Evolutionary conservation across 2,329 filamentous ascomycete genomes (phyloP).

Genomic region (Fusarium marasasianum): DNA sequence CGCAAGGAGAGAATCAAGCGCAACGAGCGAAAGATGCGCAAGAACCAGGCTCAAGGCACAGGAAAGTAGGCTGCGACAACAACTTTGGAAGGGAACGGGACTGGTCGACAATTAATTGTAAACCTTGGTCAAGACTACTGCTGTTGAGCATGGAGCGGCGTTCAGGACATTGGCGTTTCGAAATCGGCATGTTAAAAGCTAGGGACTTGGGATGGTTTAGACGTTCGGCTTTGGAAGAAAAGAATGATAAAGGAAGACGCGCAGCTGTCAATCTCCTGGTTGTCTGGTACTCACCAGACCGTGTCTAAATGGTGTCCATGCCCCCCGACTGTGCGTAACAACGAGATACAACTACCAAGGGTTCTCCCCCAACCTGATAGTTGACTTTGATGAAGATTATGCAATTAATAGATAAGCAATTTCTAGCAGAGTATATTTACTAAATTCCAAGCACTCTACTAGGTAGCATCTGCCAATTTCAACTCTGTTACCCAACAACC

Average conservation of each 20-base stretch:
- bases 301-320: constrained; percentile 32
- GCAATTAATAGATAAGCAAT: not conserved
- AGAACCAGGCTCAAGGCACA: constrained; percentile 63
- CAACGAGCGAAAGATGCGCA: constrained; percentile 75
- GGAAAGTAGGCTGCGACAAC: constrained; percentile 32
- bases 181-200: constrained; percentile 41
- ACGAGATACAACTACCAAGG: not conserved
- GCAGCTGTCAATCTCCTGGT: constrained; percentile 25
- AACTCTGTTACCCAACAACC: not conserved
- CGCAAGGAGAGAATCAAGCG: constrained; percentile 75
- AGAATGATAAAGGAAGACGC: constrained; percentile 33
- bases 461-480: not conserved
- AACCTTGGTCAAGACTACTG: constrained; percentile 16
- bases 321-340: constrained; percentile 23
- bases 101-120: constrained; percentile 4
- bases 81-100: not conserved
- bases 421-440: not conserved
- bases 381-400: constrained; percentile 41
- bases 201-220: constrained; percentile 25
- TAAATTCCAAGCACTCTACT: not conserved
- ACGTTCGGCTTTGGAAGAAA: constrained; percentile 27
- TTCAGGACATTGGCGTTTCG: constrained; percentile 45
- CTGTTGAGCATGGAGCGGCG: constrained; percentile 42
- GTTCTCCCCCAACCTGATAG: not conserved
- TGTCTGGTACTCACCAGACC: constrained; percentile 27